Conservation (phyloP, 768 basidiomycete genomes). For the Kwoniella europaea region DNA sequence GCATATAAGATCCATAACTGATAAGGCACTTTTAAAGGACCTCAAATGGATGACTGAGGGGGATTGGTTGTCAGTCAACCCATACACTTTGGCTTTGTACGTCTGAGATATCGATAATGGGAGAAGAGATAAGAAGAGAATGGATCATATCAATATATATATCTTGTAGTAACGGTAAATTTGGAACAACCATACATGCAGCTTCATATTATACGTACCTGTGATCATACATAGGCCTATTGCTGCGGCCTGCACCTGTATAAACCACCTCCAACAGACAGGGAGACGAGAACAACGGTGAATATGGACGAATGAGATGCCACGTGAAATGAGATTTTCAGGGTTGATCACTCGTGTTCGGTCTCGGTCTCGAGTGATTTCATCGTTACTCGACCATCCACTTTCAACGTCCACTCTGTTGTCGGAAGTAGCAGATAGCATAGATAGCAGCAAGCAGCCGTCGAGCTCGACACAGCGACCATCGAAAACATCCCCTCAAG, state of each 20-base stretch:
- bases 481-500: no score
- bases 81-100: slow-evolving; percentile 37
- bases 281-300: background rate
- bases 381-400: background rate
- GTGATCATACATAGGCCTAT: background rate
- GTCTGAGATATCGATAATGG: slow-evolving; percentile 11
- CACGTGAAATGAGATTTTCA: background rate
- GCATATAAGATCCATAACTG: background rate
- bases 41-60: slow-evolving; percentile 48
- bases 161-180: background rate
- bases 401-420: slow-evolving; percentile 14
- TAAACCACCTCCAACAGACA: background rate
- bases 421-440: no score
- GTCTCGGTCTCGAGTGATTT: no score
- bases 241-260: background rate
- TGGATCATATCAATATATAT: background rate
- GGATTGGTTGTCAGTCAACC: slow-evolving; percentile 38
- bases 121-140: background rate
- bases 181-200: background rate
- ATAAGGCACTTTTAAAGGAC: slow-evolving; percentile 15
- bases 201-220: background rate
- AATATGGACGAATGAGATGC: background rate
- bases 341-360: no score
- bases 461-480: no score
- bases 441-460: no score